Percentiles rank a stretch among this genome's conserved stretches.
These are phyloP conservation scores for Cucumis cinereus DNA, from an alignment of 306 rosid genomes.

Conservation along the genomic window DNA sequence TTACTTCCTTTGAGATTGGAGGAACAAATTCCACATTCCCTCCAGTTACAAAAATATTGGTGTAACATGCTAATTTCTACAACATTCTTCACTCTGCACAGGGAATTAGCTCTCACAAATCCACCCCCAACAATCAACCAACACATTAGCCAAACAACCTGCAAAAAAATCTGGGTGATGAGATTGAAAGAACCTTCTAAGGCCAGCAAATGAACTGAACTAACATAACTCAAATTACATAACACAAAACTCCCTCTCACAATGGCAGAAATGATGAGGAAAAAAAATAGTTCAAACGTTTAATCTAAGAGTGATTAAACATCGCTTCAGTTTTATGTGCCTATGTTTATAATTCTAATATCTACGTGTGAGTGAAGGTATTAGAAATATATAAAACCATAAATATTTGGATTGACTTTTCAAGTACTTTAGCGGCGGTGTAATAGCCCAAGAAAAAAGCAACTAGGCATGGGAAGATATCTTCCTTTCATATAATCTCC, in stretches of 20 bases:
- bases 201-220: background rate
- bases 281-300: background rate
- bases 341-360: background rate
- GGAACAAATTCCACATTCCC: no score
- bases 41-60: no score
- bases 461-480: background rate
- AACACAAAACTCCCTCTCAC: background rate
- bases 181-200: background rate
- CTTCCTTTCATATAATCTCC: background rate
- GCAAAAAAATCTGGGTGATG: background rate
- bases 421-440: background rate
- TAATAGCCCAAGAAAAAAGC: background rate
- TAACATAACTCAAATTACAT: background rate
- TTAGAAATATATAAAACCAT: background rate
- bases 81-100: background rate
- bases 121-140: background rate
- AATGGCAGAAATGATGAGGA: background rate
- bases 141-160: background rate
- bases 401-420: background rate
- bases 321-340: background rate
- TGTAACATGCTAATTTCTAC: background rate
- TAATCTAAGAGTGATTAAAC: background rate
- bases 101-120: background rate
- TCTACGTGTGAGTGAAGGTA: background rate
- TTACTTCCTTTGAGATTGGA: no score